phyloP scores from a whole-genome alignment of 805 yeast genomes.

The Starmerella sirachaensis region DNA sequence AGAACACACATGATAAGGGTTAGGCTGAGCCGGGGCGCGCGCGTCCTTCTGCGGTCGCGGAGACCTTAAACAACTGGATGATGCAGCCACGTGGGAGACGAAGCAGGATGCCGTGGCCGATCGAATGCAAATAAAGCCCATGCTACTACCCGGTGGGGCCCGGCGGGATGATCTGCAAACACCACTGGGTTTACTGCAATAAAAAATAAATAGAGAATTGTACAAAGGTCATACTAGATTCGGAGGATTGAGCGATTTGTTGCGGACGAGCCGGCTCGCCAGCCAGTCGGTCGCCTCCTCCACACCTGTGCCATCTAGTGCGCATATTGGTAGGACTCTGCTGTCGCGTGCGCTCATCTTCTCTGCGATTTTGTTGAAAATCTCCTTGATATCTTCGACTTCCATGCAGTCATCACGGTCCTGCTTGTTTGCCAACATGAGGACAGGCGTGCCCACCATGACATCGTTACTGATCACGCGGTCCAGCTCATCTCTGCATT shows the following conservation, averaged over 20 bases:
- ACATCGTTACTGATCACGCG: slow-evolving; percentile 45
- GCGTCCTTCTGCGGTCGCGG: not conserved
- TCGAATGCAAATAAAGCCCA: no score
- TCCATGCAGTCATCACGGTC: slow-evolving; percentile 62
- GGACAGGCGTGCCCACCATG: slow-evolving; percentile 69
- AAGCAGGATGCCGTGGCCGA: no score
- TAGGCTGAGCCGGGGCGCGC: not conserved
- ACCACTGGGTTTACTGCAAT: not conserved
- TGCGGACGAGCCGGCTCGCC: slow-evolving; percentile 54
- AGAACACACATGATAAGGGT: not conserved
- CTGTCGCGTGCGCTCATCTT: slow-evolving; percentile 82
- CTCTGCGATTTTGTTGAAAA: slow-evolving; percentile 72
- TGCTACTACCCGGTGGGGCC: no score
- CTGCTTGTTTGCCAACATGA: slow-evolving; percentile 93
- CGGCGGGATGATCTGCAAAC: no score
- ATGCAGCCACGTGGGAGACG: no score
- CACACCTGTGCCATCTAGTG: slow-evolving; percentile 66
- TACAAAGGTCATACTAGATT: slow-evolving; percentile 24
- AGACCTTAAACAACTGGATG: no score
- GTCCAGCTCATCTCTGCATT: slow-evolving; percentile 56
- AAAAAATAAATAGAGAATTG: slow-evolving; percentile 1
- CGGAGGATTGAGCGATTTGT: slow-evolving; percentile 52
- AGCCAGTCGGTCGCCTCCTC: slow-evolving; percentile 85
- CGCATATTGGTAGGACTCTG: slow-evolving; percentile 80
- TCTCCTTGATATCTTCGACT: slow-evolving; percentile 67